Evolutionary conservation across 1,284 basidiomycete species (phyloP).

Genomic region (Cutaneotrichosporon spelunceum): DNA sequence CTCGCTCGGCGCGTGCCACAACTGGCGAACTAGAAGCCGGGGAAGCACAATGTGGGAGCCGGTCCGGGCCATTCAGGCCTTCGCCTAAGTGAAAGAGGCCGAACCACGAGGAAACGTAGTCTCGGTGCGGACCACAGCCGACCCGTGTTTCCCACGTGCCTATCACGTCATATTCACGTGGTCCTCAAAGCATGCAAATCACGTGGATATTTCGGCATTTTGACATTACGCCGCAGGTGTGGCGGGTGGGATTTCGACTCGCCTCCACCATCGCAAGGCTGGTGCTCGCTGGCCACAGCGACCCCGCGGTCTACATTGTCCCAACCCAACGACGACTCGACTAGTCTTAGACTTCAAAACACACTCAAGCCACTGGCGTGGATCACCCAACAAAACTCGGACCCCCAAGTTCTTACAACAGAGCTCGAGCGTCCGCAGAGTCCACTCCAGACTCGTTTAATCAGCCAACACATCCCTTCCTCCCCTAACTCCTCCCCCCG

Average conservation of each 20-base stretch:
- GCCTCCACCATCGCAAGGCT: not conserved
- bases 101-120: not conserved
- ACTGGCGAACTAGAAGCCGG: not conserved
- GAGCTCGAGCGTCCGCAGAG: slow-evolving; percentile 2
- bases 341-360: not conserved
- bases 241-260: slow-evolving; percentile 1
- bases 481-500: not conserved
- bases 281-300: not conserved
- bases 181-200: not conserved
- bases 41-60: too few relatives aligned
- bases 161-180: not conserved
- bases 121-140: too few relatives aligned
- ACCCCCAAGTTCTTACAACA: not conserved
- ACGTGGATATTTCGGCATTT: not conserved
- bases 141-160: too few relatives aligned
- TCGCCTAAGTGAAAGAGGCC: not conserved
- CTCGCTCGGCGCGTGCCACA: not conserved
- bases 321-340: not conserved
- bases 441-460: not conserved
- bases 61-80: not conserved
- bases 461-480: not conserved
- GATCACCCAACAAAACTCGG: not conserved
- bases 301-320: not conserved
- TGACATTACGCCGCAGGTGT: not conserved
- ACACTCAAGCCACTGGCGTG: not conserved